Percentiles rank a stretch among this genome's conserved stretches.
phyloP scores from a whole-genome alignment of 768 basidiomycete species.

The Psilocybe subaeruginosa region DNA sequence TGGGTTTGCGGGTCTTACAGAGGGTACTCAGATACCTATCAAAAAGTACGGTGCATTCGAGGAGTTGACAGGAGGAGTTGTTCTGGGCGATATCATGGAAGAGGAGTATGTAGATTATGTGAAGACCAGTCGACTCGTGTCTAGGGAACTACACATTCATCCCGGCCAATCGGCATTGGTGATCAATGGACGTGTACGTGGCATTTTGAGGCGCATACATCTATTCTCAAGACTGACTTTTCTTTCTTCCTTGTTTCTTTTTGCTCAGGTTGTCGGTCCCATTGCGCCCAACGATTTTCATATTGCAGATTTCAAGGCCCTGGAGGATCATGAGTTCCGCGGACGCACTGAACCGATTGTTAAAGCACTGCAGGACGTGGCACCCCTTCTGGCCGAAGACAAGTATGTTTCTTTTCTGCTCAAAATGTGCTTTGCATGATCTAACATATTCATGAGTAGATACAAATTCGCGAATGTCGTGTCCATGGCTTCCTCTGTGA shows the following conservation, averaged over 20 bases:
- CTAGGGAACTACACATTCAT: slow-evolving; percentile 56
- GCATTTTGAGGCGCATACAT: not conserved
- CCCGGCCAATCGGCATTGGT: slow-evolving; percentile 68
- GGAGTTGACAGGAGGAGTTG: slow-evolving; percentile 36
- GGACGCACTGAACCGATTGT: slow-evolving; percentile 73
- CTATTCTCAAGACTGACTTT: not conserved
- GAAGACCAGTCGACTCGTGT: slow-evolving; percentile 47
- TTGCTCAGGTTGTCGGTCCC: slow-evolving; percentile 74
- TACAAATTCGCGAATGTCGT: slow-evolving; percentile 59
- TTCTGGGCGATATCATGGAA: slow-evolving; percentile 33
- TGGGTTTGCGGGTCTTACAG: not conserved
- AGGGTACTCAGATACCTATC: slow-evolving; percentile 42
- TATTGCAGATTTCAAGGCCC: slow-evolving; percentile 69
- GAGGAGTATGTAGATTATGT: slow-evolving; percentile 45
- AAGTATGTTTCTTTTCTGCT: slow-evolving; percentile 14
- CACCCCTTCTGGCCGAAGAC: slow-evolving; percentile 35
- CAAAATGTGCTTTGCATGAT: not conserved
- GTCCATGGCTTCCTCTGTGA: slow-evolving; percentile 68
- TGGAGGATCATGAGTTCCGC: slow-evolving; percentile 75
- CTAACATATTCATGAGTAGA: slow-evolving; percentile 35
- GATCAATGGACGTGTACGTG: slow-evolving; percentile 82
- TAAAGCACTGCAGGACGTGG: slow-evolving; percentile 60
- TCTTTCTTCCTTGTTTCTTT: not conserved
- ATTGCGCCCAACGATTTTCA: slow-evolving; percentile 56
- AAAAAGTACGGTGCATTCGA: slow-evolving; percentile 31